phyloP scores from a whole-genome alignment of 1,139 yeast species.

The Candida sojae region DNA sequence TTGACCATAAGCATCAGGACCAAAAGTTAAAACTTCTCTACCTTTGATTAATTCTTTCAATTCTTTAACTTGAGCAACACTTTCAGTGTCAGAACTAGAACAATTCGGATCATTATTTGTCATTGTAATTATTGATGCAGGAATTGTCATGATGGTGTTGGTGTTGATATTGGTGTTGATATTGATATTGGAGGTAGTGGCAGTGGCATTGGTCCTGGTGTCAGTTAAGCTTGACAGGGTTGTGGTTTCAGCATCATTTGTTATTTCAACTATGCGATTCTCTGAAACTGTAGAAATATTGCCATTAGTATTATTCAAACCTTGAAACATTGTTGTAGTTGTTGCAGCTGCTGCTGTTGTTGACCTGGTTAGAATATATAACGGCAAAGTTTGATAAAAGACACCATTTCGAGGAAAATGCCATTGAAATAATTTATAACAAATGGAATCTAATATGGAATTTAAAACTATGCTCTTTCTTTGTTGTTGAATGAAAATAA shows the following conservation, averaged over 20 bases:
- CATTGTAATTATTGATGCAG: not conserved
- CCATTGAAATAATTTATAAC: not conserved
- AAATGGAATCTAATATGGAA: conserved; percentile 3
- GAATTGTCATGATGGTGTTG: not conserved
- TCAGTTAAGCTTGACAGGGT: not conserved
- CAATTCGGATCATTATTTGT: conserved; percentile 3
- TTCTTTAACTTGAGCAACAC: conserved; percentile 16
- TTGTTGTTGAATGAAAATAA: not conserved
- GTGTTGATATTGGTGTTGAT: not conserved
- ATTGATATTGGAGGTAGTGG: not conserved
- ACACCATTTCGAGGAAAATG: not conserved
- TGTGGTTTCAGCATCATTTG: not conserved
- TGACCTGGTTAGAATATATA: not conserved
- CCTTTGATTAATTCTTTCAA: conserved; percentile 23
- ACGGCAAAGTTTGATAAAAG: conserved; percentile 1
- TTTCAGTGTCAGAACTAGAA: conserved; percentile 15
- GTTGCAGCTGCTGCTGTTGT: not conserved
- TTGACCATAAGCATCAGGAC: conserved; percentile 15
- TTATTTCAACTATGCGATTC: not conserved
- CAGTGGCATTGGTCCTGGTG: not conserved
- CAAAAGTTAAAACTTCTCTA: conserved; percentile 23
- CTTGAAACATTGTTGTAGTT: too few relatives aligned
- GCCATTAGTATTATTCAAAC: too few relatives aligned
- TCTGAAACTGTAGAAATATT: not conserved
- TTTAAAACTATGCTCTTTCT: not conserved